These are phyloP conservation scores for Populus hybrid DNA, from an alignment of 441 rosid species.

Conservation along the genomic window DNA sequence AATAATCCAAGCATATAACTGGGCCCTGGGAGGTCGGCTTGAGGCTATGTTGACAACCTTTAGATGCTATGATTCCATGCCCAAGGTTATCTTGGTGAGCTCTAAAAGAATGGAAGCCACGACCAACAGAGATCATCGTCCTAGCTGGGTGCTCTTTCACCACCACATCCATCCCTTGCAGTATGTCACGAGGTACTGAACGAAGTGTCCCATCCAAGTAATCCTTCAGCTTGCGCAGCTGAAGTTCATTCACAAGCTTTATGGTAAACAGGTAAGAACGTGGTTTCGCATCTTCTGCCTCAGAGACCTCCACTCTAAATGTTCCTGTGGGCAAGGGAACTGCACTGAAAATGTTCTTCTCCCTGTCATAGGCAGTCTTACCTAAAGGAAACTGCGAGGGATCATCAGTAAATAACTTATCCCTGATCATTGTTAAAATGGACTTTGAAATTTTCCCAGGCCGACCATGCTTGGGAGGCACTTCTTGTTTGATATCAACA, in stretches of 20 bases:
- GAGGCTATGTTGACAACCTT: too few relatives aligned
- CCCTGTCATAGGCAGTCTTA: constrained; percentile 85
- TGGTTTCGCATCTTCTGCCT: constrained; percentile 38
- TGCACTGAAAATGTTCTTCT: constrained; percentile 36
- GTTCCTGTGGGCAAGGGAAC: constrained; percentile 44
- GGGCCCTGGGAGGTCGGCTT: too few relatives aligned
- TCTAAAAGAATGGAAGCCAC: constrained; percentile 20
- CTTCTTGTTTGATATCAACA: constrained; percentile 50
- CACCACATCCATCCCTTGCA: constrained; percentile 88
- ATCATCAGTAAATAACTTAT: constrained; percentile 48
- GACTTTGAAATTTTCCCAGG: constrained; percentile 41
- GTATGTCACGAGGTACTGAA: constrained; percentile 59
- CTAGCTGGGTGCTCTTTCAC: constrained; percentile 84
- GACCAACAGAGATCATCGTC: constrained; percentile 65
- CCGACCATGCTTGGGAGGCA: constrained; percentile 27
- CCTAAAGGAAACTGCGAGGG: constrained; percentile 45
- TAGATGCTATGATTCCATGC: too few relatives aligned
- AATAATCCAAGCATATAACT: too few relatives aligned
- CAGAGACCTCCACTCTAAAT: constrained; percentile 42
- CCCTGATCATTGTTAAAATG: constrained; percentile 46
- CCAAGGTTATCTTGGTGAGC: too few relatives aligned
- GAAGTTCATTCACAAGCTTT: constrained; percentile 61
- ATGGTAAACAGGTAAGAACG: constrained; percentile 36
- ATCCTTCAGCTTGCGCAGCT: constrained; percentile 53
- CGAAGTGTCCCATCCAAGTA: constrained; percentile 42